Evolutionary conservation across 2,329 filamentous ascomycete genomes (phyloP), one percentile per base, ranked within the genome.

Genomic region (Sphaerulina populicola): DNA sequence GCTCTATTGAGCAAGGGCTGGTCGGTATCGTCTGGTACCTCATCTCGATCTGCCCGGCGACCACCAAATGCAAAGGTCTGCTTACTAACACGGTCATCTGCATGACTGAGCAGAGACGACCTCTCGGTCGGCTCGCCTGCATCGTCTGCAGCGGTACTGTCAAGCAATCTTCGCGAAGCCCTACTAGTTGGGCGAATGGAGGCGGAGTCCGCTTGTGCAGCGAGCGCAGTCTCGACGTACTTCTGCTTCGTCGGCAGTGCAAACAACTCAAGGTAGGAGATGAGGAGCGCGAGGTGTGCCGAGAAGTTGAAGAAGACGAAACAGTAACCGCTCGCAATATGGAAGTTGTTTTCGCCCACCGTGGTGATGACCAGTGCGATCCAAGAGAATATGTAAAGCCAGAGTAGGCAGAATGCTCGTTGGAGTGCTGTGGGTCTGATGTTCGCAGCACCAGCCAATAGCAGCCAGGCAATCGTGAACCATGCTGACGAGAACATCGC

Each of bases 361-460:
- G 88, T 86, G 37, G 82, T 77, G 40, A 78, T 73, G 11, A 94
- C 80, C 50, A 95, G 77, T 37, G 86, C 61, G 2, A 78, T 70
- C 83, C 90, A 97, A 36, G 81, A 79, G 0, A 88, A 68, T 30
- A 80, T 66, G 65, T 90, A 96, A 41, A 95, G 75, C 90, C 93
- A 97, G 8, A 94, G 77, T 40, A 90, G 75, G 45, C 80, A 77
- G 67, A 93, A 96, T 4, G 83, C 79, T 15, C 91, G 80, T 52
- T 94, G 87, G 6, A 97, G 79, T 3, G 91, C 91, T 14, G 86
- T 93, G 1, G 93, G 91, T 11, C 91, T 80, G 43, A 85, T 80
- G 55, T 83, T 85, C 62, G 89, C 85, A 12, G 88, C 86, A 2
- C 86, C 83, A 14, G 84, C 80, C 61, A 88, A 82, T 33, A 94